Evolutionary conservation across 306 rosid genomes (phyloP), one percentile per base, ranked within the genome.

Genomic region (Cucurbita maxima): DNA sequence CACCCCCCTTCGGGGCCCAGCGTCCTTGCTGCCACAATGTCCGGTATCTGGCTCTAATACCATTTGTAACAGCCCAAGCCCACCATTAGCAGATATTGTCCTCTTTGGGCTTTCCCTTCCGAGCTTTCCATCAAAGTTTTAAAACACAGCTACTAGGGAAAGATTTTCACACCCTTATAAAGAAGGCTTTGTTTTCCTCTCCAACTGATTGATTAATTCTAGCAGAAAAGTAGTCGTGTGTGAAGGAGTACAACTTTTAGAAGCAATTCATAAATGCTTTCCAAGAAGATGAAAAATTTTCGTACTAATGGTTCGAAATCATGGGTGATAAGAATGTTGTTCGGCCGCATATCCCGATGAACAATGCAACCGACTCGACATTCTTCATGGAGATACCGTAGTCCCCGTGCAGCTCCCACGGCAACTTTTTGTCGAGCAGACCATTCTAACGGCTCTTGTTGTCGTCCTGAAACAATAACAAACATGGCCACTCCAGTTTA

Each of bases 321-420:
- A 91, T 95, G 99, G 60, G 99, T 95, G 74, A 95, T 88, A 52
- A 95, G 99, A 76, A 95, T 95, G 90, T 95, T 95, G 85, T 95
- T 95, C 41, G 99, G 99, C 78, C 99, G 84, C 99, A 95, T 91
- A 79, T 95, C 99, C 72, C 97, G 97, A 82, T 95, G 99, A 80
- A 95, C 96, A 73, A 95, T 95, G 82, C 97, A 95, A 76, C 99
- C 99, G 16, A 95, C 99, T 83, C 99, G 83, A 80, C 99, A 95
- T 82, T 95, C 99, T 83, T 95, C 97, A 48, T 95, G 99, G 77
- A 95, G 97, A 88, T 95, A 95, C 75, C 99, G 86, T 71, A 95
- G 81, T 25, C 97, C 99, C 34, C 97, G 85, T 79, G 99, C 99
- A 55, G 97, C 99, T 78, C 99, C 99, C 20, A 91, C 92, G 0